These are phyloP conservation scores for Bolboschoenoplectus hybrid DNA, from an alignment of 202 grass and related monocot species.

Conservation along the genomic window DNA sequence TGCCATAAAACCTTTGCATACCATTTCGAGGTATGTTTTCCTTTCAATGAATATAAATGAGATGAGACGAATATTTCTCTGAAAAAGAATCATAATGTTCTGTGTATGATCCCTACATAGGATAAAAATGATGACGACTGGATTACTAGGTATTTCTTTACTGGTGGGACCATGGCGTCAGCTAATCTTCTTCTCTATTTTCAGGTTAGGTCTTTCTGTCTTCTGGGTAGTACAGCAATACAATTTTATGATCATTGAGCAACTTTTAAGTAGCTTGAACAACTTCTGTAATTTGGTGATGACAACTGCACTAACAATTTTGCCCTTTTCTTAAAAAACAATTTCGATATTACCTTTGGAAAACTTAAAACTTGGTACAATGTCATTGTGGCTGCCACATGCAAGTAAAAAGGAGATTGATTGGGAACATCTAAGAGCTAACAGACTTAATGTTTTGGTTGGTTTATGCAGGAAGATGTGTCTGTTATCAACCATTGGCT, in stretches of 20 bases:
- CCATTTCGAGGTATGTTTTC: constrained; percentile 79
- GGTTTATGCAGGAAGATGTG: constrained; percentile 71
- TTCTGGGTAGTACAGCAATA: background rate
- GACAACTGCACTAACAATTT: background rate
- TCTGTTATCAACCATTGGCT: constrained; percentile 81
- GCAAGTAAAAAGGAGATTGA: background rate
- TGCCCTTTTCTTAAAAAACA: background rate
- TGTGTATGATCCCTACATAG: constrained; percentile 44
- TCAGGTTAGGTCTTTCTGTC: constrained; percentile 56
- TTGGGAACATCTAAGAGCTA: constrained; percentile 10
- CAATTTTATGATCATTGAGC: background rate
- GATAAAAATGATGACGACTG: constrained; percentile 98
- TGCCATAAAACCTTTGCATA: constrained; percentile 95
- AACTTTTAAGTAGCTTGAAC: background rate
- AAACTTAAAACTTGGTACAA: background rate
- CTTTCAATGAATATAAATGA: background rate
- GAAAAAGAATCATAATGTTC: background rate
- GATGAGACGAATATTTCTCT: background rate
- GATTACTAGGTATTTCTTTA: constrained; percentile 98
- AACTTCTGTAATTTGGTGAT: constrained; percentile 1
- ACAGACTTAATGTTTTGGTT: constrained; percentile 1
- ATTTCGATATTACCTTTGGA: constrained; percentile 6
- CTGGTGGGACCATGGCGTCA: constrained; percentile 90
- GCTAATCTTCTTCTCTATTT: constrained; percentile 93
- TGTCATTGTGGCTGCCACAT: background rate